Evolutionary conservation across 1,284 basidiomycete genomes (phyloP), one percentile per base, ranked within the genome.

Genomic region (Leccinum subrobustum): DNA sequence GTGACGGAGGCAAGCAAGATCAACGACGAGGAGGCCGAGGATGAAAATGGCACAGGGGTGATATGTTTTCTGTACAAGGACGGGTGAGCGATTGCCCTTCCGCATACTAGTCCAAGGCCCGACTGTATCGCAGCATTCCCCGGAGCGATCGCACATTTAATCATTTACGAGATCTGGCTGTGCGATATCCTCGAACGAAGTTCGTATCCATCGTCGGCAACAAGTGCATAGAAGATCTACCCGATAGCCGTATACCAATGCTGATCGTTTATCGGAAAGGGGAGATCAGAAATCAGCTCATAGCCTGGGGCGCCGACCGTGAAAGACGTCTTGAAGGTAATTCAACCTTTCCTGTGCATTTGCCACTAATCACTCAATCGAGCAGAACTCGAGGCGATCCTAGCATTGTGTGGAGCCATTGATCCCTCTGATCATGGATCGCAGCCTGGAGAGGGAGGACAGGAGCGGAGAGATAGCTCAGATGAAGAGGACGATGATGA

Each of bases 201-300:
- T 98, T 99, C 69, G 92, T 98, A 63, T 94, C 92, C 39, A 98
- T 99, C 68, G 87, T 96, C 2, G 95, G 95, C 31, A 87, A 93
- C 77, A 93, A 96, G 76, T 98, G 96, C 78, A 98, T 99, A 68
- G 89, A 93, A 25, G 92, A 98, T 76, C 91, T 98, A 56, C 96
- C 96, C 7, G 96, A 98, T 70, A 83, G 86, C 44, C 90, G 96
- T 61, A 77, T 96, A 52, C 97, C 96, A 1, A 98, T 96, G 78
- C 78, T 99, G 59, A 87, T 99, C 65, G 81, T 98, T 42, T 99
- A 99, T 76, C 86, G 92, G 48, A 91, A 91, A 65, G 97, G 97
- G 16, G 91, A 96, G 53, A 89, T 98, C 59, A 81, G 83, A 56
- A 89, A 93, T 59, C 95, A 98, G 73, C 81, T 97, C 20, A 81